These are phyloP conservation scores for Salix purpurea DNA, from an alignment of 345 rosid species.

Conservation along the genomic window DNA sequence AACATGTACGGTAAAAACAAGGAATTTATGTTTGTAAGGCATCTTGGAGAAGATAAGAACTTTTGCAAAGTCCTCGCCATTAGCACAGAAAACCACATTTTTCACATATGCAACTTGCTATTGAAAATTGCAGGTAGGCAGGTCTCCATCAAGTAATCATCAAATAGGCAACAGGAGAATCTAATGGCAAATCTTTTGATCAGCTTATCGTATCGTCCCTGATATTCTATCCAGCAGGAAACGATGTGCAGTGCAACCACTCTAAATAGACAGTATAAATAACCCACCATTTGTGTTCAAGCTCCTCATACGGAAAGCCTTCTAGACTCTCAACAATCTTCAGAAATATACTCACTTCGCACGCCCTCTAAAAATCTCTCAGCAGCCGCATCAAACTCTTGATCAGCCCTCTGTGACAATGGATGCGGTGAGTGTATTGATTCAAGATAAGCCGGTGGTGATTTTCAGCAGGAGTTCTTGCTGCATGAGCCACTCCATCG, in stretches of 20 bases:
- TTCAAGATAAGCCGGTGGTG: slow-evolving; percentile 22
- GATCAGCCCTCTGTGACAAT: background rate
- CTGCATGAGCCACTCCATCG: slow-evolving; percentile 31
- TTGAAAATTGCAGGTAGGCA: too few relatives aligned
- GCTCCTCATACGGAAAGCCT: slow-evolving; percentile 6
- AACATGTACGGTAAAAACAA: background rate
- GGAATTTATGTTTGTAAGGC: background rate
- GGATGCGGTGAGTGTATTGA: slow-evolving; percentile 17
- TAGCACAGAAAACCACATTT: background rate
- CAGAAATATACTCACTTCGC: background rate
- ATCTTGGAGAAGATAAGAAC: background rate
- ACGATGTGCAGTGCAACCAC: background rate
- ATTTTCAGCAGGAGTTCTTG: slow-evolving; percentile 26
- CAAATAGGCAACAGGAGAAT: background rate
- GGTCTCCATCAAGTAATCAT: background rate
- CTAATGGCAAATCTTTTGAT: background rate
- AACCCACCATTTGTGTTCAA: slow-evolving; percentile 2
- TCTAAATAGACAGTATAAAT: slow-evolving; percentile 23
- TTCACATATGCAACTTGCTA: background rate
- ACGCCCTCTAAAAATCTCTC: background rate
- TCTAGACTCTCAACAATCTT: background rate
- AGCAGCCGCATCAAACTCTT: background rate
- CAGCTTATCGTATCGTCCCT: background rate
- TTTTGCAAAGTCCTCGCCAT: background rate
- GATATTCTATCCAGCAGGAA: background rate